Base-by-base conservation (phyloP, 768 basidiomycete genomes). In the Myochromella boudieri region DNA sequence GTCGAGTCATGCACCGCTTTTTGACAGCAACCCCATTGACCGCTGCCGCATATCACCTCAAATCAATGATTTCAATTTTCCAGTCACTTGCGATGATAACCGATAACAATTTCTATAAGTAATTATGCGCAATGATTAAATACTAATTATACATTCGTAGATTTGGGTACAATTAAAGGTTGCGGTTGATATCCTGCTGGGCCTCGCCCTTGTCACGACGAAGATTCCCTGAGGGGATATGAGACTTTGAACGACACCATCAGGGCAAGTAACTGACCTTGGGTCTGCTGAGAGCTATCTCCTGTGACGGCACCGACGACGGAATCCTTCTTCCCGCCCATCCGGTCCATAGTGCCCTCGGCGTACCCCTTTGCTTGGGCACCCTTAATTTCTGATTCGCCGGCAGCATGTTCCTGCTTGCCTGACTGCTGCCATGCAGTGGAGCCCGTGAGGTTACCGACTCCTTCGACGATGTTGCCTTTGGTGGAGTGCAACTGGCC, bases 271-370 rank as follows among this genome's bases (percentile, higher is more conserved):
- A 31, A 58, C 66, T 37, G 37, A 75, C 78, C 77, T 45, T 58
- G 34, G 15, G 59, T 37, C 53, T 80, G 62, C 54, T 78, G 72
- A 1, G 48, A 4, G 49, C 66, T 66, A 54, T 81, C 77, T 7
- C 78, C 77, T 9, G 68, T 76, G 24, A 80, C 57, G 15, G 77
- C 74, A 11, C 79, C 79, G 9, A 76, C 57, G 31, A 79, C 50
- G 12, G 66, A 39, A 52, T 77, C 74, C 49, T 72, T 72, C 66
- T 75, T 75, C 41, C 78, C 79, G 1, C 33, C 57, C 7, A 78
- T 25, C 34, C 75, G 70, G 52, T 79, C 75, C 2, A 51, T 50
- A 1, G 70, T 66, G 2, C 77, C 79, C 43, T 81, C 72, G 17
- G 60, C 76, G 53, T 76, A 78, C 3, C 68, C 72, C 55, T 76